Evolutionary conservation across 352 stramenopile species (phyloP), one percentile per base, ranked within the genome.

Genomic region (Globisporangium uncinulatum): DNA sequence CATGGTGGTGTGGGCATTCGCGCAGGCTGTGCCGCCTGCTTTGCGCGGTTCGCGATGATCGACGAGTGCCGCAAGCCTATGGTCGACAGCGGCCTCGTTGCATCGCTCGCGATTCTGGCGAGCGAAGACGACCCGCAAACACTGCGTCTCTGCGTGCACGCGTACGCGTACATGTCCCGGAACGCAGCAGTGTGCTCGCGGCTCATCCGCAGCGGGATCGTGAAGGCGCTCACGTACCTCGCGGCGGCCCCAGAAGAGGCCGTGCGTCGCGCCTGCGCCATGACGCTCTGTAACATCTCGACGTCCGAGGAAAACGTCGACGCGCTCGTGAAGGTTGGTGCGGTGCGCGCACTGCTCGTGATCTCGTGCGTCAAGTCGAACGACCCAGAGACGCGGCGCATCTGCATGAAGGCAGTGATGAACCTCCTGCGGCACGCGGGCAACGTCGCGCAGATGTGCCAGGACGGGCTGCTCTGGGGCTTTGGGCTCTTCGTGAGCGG

Each of bases 271-370:
- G 71, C 75, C 10, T 91, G 81, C 54, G 92, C 90, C 21, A 90
- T 95, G 51, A 95, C 92, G 10, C 67, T 98, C 3, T 97, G 87
- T 63, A 98, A 98, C 59, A 74, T 98, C 57, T 93, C 94, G 15
- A 70, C 96, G 0, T 75, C 78, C 34, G 85, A 94, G 44, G 79
- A 84, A 21, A 96, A 97, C 64, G 91, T 97, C 56, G 81, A 94
- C 17, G 75, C 84, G 8, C 80, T 98, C 48, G 85, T 90, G 4
- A 87, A 95, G 46, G 80, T 80, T 32, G 91, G 93, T 2, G 92
- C 87, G 5, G 64, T 98, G 41, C 85, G 89, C 31, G 90, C 91
- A 2, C 69, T 98, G 37, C 72, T 97, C 4, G 79, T 91, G 10
- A 78, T 91, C 46, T 71, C 81, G n/a, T 91, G 76, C 36, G 81